A percentile compares a stretch with the other conserved stretches of the same genome.
These are phyloP conservation scores for Microascus cirrosus DNA, from an alignment of 2,329 filamentous ascomycete species.

Conservation along the genomic window DNA sequence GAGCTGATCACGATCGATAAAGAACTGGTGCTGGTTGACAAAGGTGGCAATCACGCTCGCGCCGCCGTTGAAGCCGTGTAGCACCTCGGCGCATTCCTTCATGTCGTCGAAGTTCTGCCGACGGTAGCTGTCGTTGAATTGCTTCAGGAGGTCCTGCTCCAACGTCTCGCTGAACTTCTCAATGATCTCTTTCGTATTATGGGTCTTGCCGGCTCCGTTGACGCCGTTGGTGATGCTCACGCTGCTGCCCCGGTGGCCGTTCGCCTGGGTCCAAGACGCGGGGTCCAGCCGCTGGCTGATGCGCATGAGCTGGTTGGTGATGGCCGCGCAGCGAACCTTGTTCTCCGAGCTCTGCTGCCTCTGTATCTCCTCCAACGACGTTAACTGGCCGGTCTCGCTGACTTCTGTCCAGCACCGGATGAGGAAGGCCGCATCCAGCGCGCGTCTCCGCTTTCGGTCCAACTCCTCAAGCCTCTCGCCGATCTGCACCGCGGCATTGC, in stretches of 20 bases:
- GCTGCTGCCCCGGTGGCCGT: conserved; percentile 38
- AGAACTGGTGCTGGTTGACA: conserved; percentile 98
- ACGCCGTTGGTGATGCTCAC: conserved; percentile 28
- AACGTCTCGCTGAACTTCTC: conserved; percentile 95
- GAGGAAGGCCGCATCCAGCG: conserved; percentile 86
- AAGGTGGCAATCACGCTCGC: conserved; percentile 91
- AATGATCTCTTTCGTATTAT: conserved; percentile 76
- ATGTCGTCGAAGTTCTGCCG: conserved; percentile 95
- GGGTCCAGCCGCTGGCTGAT: conserved; percentile 88
- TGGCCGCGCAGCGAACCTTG: conserved; percentile 88
- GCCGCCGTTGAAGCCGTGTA: conserved; percentile 93
- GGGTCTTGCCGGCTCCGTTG: conserved; percentile 22
- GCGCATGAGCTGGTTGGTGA: conserved; percentile 83
- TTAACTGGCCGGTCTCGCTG: conserved; percentile 76
- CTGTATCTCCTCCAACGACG: conserved; percentile 79
- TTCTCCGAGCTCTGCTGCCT: conserved; percentile 77
- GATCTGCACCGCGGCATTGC: conserved; percentile 88
- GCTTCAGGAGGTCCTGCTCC: conserved; percentile 88
- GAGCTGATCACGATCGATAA: conserved; percentile 90
- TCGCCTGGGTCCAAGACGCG: conserved; percentile 55
- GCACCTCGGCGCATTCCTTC: conserved; percentile 89
- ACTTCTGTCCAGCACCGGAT: conserved; percentile 97
- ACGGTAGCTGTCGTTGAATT: conserved; percentile 95
- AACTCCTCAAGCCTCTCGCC: conserved; percentile 89
- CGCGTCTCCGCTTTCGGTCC: conserved; percentile 80